Evolutionary conservation across 768 basidiomycete genomes (phyloP), one percentile per base, ranked within the genome.

Genomic region (Mycena maculata): DNA sequence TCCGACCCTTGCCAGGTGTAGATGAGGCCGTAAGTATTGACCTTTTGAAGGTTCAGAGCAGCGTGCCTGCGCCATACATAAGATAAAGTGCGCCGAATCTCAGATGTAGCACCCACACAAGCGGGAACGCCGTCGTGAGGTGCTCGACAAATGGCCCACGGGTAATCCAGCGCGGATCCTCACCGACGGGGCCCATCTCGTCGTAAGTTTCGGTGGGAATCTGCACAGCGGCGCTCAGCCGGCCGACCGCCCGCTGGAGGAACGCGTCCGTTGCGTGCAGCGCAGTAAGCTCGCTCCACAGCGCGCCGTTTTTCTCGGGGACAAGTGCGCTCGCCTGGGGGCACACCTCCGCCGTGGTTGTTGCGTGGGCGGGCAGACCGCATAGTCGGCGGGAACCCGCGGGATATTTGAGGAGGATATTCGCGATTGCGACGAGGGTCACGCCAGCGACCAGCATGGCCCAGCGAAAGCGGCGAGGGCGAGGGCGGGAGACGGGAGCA

Each of bases 1-100:
- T 87, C 80, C 22, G 81, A 80, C 16, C 89, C 90, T 50, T 83
- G 77, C 88, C 88, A 90, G 23, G 83, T 82, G 72, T 86, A 89
- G 2, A 91, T 77, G n/a, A 90, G 79, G 0, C 86, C 89, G 52
- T 86, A 89, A 0, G 85, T 89, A 70, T 89, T 89, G 62, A 92
- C 85, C 67, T 84, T 82, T 4, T 67, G 58, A 25, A 58, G 71
- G 22, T 54, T 28, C 31, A 67, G 50, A 20, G 22, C 33, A 36
- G 15, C 44, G 59, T 52, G 41, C 16, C 52, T 55, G 38, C 15
- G 9, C 50, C 1, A 41, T 25, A 30, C 16, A 30, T 68, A 4
- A 39, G 52, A 15, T n/a, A 1, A 12, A n/a, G 11, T n/a, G 2
- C 7, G 8, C 27, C n/a, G 22, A 11, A 44, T n/a, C n/a, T n/a